A percentile compares a stretch with the other conserved stretches of the same genome.
Evolutionary conservation across 169 alveolate genomes (phyloP).

Genomic region (Toxoplasma gondii): DNA sequence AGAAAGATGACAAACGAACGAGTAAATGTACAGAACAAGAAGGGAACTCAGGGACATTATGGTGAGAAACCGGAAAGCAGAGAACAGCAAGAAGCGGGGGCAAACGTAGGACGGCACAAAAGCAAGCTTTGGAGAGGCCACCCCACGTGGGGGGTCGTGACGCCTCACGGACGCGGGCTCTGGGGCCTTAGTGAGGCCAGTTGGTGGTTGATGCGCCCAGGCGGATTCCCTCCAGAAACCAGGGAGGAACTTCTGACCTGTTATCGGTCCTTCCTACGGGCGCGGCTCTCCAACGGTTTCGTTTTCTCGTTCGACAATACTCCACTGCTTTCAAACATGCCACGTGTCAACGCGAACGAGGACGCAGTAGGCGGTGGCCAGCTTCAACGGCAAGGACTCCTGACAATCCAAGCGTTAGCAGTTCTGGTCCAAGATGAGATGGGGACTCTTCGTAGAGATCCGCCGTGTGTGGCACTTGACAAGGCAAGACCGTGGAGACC

Average conservation of each 20-base stretch:
- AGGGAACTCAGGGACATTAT: not conserved
- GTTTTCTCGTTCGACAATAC: not conserved
- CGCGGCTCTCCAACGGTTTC: not conserved
- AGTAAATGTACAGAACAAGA: not conserved
- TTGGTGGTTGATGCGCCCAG: conserved; percentile 9
- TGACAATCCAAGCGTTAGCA: conserved; percentile 3
- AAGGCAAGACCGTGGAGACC: not conserved
- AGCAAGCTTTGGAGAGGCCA: not conserved
- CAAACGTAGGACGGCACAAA: not conserved
- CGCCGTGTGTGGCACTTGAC: not conserved
- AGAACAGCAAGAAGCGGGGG: not conserved
- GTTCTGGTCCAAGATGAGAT: not conserved
- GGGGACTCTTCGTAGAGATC: not conserved
- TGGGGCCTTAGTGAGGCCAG: conserved; percentile 14
- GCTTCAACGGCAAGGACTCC: not conserved
- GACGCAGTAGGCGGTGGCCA: not conserved
- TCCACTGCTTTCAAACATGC: not conserved
- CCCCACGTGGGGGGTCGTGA: not conserved
- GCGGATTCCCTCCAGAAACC: not conserved
- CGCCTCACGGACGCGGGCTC: not conserved
- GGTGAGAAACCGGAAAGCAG: not conserved
- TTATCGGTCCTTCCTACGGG: not conserved
- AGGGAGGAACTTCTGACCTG: not conserved
- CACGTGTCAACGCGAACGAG: not conserved
- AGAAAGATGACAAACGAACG: too few species aligned